Conservation (phyloP, 306 rosid genomes). For the Ormosia emarginata region DNA sequence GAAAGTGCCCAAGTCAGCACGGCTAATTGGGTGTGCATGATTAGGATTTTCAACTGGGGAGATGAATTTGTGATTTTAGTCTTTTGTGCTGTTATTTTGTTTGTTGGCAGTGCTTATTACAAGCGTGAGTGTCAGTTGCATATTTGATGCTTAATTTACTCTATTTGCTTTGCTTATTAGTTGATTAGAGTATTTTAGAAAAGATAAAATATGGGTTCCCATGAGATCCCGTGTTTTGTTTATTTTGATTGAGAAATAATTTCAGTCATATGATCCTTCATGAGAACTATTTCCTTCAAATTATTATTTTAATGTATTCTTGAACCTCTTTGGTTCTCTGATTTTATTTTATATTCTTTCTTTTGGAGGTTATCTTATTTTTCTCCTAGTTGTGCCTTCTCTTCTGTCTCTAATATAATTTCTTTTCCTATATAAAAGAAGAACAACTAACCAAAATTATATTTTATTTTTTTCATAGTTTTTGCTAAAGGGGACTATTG, state of each 20-base stretch:
- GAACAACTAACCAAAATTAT: too few relatives aligned
- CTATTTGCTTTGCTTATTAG: neutral
- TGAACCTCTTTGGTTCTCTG: neutral
- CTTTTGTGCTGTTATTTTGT: neutral
- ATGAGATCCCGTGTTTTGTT: neutral
- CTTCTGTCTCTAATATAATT: too few relatives aligned
- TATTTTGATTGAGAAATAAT: neutral
- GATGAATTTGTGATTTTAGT: neutral
- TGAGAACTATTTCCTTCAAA: neutral
- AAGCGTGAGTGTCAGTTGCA: neutral
- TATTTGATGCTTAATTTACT: conserved; percentile 9
- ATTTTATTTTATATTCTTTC: neutral
- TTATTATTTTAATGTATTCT: neutral
- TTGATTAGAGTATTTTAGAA: neutral
- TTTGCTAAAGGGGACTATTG: too few relatives aligned
- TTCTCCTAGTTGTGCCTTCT: neutral
- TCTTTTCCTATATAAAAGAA: too few relatives aligned
- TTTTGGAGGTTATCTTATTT: neutral
- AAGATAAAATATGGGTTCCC: neutral
- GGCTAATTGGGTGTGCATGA: neutral
- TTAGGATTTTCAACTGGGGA: neutral
- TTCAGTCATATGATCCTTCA: neutral
- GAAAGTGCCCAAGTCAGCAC: neutral
- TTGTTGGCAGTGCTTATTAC: neutral
- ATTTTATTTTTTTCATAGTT: too few relatives aligned